These are phyloP conservation scores for Rhodotorula sp. DNA, from an alignment of 1,284 basidiomycete species.

Conservation along the genomic window DNA sequence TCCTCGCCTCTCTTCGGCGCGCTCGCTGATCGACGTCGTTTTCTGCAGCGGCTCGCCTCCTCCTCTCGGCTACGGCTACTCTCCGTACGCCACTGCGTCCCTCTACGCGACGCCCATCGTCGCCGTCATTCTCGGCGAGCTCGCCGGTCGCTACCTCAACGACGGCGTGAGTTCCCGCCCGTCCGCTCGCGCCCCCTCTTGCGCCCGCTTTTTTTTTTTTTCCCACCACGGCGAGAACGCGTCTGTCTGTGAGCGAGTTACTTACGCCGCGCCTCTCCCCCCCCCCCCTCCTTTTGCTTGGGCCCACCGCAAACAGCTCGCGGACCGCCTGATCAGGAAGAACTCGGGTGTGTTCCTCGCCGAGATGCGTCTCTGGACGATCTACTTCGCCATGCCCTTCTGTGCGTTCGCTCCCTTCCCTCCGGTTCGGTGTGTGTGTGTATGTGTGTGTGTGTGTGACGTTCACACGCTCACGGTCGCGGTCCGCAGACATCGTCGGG, in stretches of 20 bases:
- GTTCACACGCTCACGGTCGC: neutral
- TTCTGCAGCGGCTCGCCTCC: constrained; percentile 57
- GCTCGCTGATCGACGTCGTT: constrained; percentile 49
- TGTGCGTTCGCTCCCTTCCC: constrained; percentile 45
- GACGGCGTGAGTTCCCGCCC: constrained; percentile 56
- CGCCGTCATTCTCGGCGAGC: constrained; percentile 64
- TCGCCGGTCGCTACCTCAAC: constrained; percentile 64
- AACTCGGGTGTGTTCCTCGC: constrained; percentile 69
- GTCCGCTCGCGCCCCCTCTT: too few species aligned
- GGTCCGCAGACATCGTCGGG: constrained; percentile 55
- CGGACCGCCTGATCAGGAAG: constrained; percentile 58
- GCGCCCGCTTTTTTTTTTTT: too few species aligned
- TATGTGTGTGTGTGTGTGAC: too few species aligned
- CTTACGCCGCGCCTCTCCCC: rapidly evolving
- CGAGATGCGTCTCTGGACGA: constrained; percentile 66
- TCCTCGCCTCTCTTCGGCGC: too few species aligned
- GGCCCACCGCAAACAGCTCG: constrained; percentile 51
- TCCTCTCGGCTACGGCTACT: constrained; percentile 57
- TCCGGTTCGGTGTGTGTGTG: too few species aligned
- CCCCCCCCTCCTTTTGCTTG: neutral
- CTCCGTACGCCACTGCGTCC: constrained; percentile 17
- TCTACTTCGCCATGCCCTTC: constrained; percentile 62
- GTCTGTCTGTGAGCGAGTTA: too few species aligned
- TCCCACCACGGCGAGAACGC: too few species aligned
- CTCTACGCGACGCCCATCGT: constrained; percentile 49